phyloP scores from a whole-genome alignment of 352 stramenopile genomes.

The Hyaloperonospora brassicae region DNA sequence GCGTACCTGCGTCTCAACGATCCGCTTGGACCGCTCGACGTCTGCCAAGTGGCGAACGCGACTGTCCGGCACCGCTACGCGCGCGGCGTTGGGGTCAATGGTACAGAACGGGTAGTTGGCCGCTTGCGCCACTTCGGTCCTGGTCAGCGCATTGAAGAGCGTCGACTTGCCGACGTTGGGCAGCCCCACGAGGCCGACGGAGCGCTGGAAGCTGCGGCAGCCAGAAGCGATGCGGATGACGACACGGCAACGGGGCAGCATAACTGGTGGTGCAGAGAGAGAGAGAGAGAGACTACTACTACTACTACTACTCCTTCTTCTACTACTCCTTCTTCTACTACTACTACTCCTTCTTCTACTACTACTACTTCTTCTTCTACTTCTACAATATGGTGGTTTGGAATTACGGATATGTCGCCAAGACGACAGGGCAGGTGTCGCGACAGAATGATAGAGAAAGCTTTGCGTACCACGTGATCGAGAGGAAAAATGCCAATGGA shows the following conservation, averaged over 20 bases:
- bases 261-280: slow-evolving; percentile 47
- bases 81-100: slow-evolving; percentile 80
- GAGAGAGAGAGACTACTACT: too few species aligned
- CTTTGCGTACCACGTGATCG: too few species aligned
- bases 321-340: too few species aligned
- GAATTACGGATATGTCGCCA: too few species aligned
- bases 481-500: too few species aligned
- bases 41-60: slow-evolving; percentile 53
- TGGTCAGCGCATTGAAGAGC: slow-evolving; percentile 84
- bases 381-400: too few species aligned
- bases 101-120: slow-evolving; percentile 88
- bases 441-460: too few species aligned
- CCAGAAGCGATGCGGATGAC: slow-evolving; percentile 5
- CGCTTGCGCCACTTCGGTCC: slow-evolving; percentile 75
- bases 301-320: too few species aligned
- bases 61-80: slow-evolving; percentile 61
- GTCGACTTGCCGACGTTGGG: slow-evolving; percentile 87
- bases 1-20: slow-evolving; percentile 64
- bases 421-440: too few species aligned
- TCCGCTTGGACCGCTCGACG: slow-evolving; percentile 68
- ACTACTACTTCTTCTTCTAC: too few species aligned
- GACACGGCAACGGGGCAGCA: slow-evolving; percentile 18
- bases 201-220: slow-evolving; percentile 59
- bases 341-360: too few species aligned
- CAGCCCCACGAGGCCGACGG: slow-evolving; percentile 84